Evolutionary conservation across 306 rosid species (phyloP), one percentile per base, ranked within the genome.

Genomic region (Astragalus membranaceus): DNA sequence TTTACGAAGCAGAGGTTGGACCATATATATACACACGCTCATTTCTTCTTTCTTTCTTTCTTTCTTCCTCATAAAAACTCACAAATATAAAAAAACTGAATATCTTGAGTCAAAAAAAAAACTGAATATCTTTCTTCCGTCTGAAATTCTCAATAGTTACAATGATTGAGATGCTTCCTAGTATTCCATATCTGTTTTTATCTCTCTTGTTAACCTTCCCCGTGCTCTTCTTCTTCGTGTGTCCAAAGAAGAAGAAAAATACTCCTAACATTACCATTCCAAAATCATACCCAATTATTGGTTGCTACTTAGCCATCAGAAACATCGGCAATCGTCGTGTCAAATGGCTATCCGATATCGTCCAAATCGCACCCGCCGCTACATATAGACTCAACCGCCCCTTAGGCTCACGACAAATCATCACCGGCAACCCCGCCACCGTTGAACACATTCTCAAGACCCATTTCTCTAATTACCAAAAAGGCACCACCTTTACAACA

Each of bases 391-490:
- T 91, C 71, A 67, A 56, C 76, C 77, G 61, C 6, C 85, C 95
- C 1, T 85, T 57, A 12, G 44, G 61, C 43, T 14, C 5, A 2
- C 58, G 20, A 0, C 11, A 29, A 33, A 39, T 88, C 59, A 0
- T 86, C 52, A 86, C 95, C 7, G 92, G 70, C 20, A 83, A 88
- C 75, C 92, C 96, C 9, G 54, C 81, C 53, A 86, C 59, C 2
- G 95, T 92, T 1, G 82, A 85, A 3, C 86, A 89, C 78, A 86
- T 92, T n/a, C 95, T 92, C 78, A 88, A 88, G 75, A 83, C 78
- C 55, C 66, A 63, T 10, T 89, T 89, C 75, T 54, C 77, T 10
- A 60, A 15, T 44, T 92, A 88, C 76, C 63, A 53, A 8, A 92
- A 92, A 10, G 91, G 96, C 8, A 3, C 5, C 4, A 0, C 2